Percentiles rank a stretch among this genome's conserved stretches.
Conservation (phyloP, 768 basidiomycete species). For the Trichaptum fuscoviolaceum region DNA sequence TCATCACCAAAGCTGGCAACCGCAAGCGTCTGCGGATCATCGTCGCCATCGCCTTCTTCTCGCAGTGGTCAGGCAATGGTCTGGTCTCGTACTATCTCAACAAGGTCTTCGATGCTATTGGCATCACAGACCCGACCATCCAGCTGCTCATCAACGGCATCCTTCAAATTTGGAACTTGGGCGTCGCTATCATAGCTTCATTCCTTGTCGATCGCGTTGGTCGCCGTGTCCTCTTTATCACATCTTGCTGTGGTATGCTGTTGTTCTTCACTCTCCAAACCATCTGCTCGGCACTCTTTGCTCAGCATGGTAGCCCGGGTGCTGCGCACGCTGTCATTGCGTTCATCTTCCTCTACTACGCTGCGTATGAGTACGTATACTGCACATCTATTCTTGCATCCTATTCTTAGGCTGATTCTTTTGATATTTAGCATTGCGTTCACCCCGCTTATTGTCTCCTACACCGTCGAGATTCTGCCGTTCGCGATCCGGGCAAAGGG, state of each 20-base stretch:
- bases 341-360: slow-evolving; percentile 82
- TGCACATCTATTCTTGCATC: slow-evolving; percentile 14
- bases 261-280: slow-evolving; percentile 68
- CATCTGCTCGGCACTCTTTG: slow-evolving; percentile 54
- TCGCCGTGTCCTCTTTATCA: slow-evolving; percentile 66
- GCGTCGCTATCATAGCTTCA: slow-evolving; percentile 53
- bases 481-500: slow-evolving; percentile 82
- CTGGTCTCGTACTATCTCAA: slow-evolving; percentile 81
- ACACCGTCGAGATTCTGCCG: slow-evolving; percentile 87
- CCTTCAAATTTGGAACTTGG: slow-evolving; percentile 78
- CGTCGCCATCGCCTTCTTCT: slow-evolving; percentile 75
- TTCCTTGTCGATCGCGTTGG: slow-evolving; percentile 61
- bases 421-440: slow-evolving; percentile 53
- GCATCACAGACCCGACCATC: slow-evolving; percentile 53
- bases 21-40: slow-evolving; percentile 72
- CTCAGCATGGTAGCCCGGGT: slow-evolving; percentile 29
- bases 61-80: slow-evolving; percentile 83
- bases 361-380: slow-evolving; percentile 58
- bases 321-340: slow-evolving; percentile 67
- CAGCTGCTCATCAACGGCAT: slow-evolving; percentile 84
- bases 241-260: slow-evolving; percentile 53
- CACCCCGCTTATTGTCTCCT: slow-evolving; percentile 80
- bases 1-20: slow-evolving; percentile 67
- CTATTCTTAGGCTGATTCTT: neutral
- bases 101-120: slow-evolving; percentile 63